Base-by-base conservation (phyloP, 305 asterid genomes). In the Solanum chacoense region DNA sequence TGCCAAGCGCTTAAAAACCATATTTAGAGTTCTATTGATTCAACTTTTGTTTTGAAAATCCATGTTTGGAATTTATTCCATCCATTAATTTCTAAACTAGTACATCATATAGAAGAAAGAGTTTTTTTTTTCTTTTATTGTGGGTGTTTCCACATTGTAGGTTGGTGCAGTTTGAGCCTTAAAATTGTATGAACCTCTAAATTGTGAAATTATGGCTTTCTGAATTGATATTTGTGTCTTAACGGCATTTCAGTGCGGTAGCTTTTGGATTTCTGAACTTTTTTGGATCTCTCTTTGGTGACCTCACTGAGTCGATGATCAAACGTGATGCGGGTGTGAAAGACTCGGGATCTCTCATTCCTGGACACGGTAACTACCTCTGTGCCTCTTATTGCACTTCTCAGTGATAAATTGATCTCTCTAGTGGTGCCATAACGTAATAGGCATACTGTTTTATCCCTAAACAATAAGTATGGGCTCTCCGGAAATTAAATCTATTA, bases 291-390 rank as follows among this genome's bases (percentile, higher is more conserved):
- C 97, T 96, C 88, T 97, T 95, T 80, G 99, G 99, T 35, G 98
- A 97, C 92, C 98, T 97, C 59, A 91, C 93, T 2, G 99, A 97
- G 93, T 96, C 99, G 45, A 95, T 96, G 96, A 97, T 97, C 93
- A 97, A 97, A 93, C 98, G 99, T 89, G 99, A 97, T 90, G 99
- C 99, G 1, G 98, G 99, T 74, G 99, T 95, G 90, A 97, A 97
- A 92, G 99, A 97, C 92, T 97, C 98, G 50, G 99, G 99, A 72
- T 94, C 98, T 1, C 99, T 96, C 90, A 97, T 97, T 90, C 99
- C 99, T 67, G 99, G 99, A 85, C 98, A 97, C 78, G 99, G 99
- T 96, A 94, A 91, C 88, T 55, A 80, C 87, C 85, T 55, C 32
- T 74, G 74, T 13, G 11, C 76, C 83, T 37, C 37, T 55, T 45